phyloP scores from a whole-genome alignment of 768 basidiomycete genomes.

The Calocybe indica region DNA sequence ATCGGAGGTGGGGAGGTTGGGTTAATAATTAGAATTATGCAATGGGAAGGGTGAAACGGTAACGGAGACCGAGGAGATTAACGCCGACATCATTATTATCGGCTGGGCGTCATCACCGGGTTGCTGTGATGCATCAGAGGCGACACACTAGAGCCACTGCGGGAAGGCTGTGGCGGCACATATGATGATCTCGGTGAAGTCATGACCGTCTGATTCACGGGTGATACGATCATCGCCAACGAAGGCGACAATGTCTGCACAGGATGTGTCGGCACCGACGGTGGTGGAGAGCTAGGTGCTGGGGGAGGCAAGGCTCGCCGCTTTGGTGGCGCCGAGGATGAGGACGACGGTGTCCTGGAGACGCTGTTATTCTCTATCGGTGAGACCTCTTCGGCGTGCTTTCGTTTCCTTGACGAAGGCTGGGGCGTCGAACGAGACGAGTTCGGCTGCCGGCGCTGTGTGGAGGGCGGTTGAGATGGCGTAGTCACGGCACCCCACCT shows the following conservation, averaged over 20 bases:
- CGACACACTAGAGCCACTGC: slow-evolving; percentile 18
- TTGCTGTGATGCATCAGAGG: slow-evolving; percentile 17
- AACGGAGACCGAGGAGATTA: no score
- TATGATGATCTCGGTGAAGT: slow-evolving; percentile 28
- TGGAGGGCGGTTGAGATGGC: slow-evolving; percentile 38
- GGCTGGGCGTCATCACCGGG: no score
- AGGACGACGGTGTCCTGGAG: slow-evolving; percentile 14
- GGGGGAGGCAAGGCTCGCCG: slow-evolving; percentile 28
- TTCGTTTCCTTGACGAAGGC: slow-evolving; percentile 40
- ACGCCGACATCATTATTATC: no score
- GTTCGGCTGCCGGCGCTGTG: slow-evolving; percentile 31
- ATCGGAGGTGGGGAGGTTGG: no score
- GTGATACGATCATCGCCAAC: slow-evolving; percentile 60
- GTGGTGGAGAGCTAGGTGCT: slow-evolving; percentile 16
- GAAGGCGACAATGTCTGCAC: slow-evolving; percentile 55
- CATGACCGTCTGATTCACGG: slow-evolving; percentile 34
- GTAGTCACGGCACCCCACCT: slow-evolving; percentile 42
- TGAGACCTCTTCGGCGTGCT: slow-evolving; percentile 32
- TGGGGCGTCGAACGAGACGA: slow-evolving; percentile 27
- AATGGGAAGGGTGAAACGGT: no score
- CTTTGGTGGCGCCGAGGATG: slow-evolving; percentile 25
- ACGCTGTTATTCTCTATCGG: slow-evolving; percentile 14
- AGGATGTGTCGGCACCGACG: slow-evolving; percentile 22
- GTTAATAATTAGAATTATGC: no score
- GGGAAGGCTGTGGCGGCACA: slow-evolving; percentile 19